Evolutionary conservation across 257 asterid species (phyloP).

Genomic region (Buddleja alternifolia): DNA sequence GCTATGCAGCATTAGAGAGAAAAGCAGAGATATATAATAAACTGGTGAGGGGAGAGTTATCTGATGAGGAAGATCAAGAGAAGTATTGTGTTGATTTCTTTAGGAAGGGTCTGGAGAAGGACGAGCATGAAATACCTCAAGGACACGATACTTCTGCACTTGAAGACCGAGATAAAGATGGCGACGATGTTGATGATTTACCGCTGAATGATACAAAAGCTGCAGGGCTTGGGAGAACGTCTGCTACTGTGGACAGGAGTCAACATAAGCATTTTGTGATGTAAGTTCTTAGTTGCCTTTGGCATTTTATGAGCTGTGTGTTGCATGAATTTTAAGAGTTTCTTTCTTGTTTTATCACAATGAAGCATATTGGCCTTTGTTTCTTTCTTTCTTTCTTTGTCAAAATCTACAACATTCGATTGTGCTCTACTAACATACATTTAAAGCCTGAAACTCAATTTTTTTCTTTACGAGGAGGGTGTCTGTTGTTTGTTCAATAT

Average conservation of each 20-base stretch:
- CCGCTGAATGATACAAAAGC: conserved; percentile 43
- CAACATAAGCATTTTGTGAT: conserved; percentile 89
- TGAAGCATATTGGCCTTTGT: neutral
- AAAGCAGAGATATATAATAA: conserved; percentile 83
- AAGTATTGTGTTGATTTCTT: conserved; percentile 95
- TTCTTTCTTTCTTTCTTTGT: neutral
- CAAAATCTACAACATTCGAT: neutral
- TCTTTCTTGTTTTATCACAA: neutral
- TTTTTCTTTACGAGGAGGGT: conserved; percentile 6
- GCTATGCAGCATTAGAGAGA: conserved; percentile 92
- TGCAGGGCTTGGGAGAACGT: conserved; percentile 60
- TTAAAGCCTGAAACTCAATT: neutral
- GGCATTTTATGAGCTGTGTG: conserved; percentile 14
- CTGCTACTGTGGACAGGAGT: conserved; percentile 61
- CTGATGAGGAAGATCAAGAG: conserved; percentile 93
- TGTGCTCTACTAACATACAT: conserved; percentile 1
- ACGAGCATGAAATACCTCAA: conserved; percentile 37
- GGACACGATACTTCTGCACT: conserved; percentile 34
- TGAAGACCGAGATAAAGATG: conserved; percentile 48
- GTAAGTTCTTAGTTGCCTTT: conserved; percentile 45
- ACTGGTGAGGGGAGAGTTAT: conserved; percentile 80
- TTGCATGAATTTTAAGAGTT: conserved; percentile 8
- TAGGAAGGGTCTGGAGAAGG: conserved; percentile 69
- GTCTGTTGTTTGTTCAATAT: neutral
- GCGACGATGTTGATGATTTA: conserved; percentile 47